A percentile compares a stretch with the other conserved stretches of the same genome.
Conservation (phyloP, 345 rosid species). For the Alliaria petiolata region DNA sequence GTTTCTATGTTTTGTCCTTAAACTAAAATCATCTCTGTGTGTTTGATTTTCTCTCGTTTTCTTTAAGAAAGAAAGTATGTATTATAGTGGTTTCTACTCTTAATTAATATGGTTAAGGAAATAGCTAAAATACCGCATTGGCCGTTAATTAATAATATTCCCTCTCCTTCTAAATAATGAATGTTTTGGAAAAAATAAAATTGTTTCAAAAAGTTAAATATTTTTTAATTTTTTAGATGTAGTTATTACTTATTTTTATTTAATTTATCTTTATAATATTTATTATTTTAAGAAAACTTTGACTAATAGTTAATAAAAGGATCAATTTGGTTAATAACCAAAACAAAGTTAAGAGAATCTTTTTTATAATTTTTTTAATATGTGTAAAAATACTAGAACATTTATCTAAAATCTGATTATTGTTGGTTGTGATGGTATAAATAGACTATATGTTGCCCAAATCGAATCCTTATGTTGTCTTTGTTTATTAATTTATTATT, state of each 20-base stretch:
- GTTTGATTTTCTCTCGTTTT: not conserved
- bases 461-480: slow-evolving; percentile 1
- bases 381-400: too few species aligned
- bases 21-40: not conserved
- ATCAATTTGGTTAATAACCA: too few species aligned
- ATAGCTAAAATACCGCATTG: not conserved
- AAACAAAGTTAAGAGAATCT: too few species aligned
- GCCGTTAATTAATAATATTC: not conserved
- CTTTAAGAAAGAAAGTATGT: not conserved
- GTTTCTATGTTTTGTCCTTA: slow-evolving; percentile 3
- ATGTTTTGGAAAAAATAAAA: too few species aligned
- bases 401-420: not conserved
- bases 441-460: not conserved
- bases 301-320: too few species aligned
- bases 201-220: too few species aligned
- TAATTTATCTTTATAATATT: too few species aligned
- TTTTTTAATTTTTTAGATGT: too few species aligned
- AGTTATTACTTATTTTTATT: too few species aligned
- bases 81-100: not conserved
- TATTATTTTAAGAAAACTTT: too few species aligned
- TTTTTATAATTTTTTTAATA: too few species aligned
- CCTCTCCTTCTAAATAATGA: too few species aligned
- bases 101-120: not conserved
- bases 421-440: slow-evolving; percentile 4
- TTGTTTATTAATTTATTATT: not conserved